Base-by-base conservation (phyloP, 2,329 filamentous ascomycete species). In the Hypomyces perniciosus region DNA sequence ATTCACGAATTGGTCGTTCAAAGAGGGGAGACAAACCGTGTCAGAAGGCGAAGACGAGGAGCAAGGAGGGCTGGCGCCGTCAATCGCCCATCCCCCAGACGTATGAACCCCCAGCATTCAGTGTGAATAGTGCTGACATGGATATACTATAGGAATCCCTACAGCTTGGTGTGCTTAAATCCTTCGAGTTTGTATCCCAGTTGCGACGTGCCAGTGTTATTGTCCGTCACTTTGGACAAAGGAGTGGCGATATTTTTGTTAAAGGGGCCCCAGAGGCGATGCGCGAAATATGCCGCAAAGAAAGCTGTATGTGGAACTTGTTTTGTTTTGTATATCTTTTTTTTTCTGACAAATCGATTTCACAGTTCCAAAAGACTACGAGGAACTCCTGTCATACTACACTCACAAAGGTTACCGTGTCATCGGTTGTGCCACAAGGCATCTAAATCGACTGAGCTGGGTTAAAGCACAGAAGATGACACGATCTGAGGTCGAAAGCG, bases 191-290 rank as follows among this genome's bases (percentile, higher is more conserved):
- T 61, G 86, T 95, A 6, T 96, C 93, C 1, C 88, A 96, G 44
- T 77, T 99, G 33, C 84, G 93, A 53, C 83, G 93, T 59, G 90
- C 93, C 8, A 97, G 92, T 70, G 93, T 97, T 12, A 80, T 99
- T 55, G 90, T 96, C 12, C 82, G 91, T 50, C 86, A 89, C 44
- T 95, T 95, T 65, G 90, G 91, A 5, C 84, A 89, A 54, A 84
- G 83, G 59, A 90, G 88, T 54, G 91, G 85, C 41, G 86, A 90
- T 59, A 80, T 97, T 38, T 99, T 90, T 66, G 92, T 97, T 54
- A 99, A 99, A 68, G 93, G 93, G 31, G 93, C 95, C 6, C 93
- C 93, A 2, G 93, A 99, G 68, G 92, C 90, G 60, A 95, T 99
- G 86, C 88, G 85, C 57, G 90, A 93, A 26, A 97, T 99, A 38